Percentiles rank a stretch among this genome's conserved stretches.
Conservation (phyloP, 2,329 filamentous ascomycete species). For the Salinomyces thailandicus region DNA sequence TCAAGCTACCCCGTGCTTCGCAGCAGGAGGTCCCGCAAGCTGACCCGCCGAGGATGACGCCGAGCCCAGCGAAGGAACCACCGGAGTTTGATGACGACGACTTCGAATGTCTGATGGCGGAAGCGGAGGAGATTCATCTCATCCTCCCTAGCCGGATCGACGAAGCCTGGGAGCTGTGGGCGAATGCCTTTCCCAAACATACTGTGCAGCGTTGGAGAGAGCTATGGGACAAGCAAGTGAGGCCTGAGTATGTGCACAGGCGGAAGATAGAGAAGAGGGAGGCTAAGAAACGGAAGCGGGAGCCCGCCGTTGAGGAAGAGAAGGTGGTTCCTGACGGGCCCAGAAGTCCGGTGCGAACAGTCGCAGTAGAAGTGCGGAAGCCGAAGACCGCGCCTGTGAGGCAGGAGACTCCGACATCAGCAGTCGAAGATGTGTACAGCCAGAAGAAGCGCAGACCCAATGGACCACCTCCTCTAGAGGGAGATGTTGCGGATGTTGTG, state of each 20-base stretch:
- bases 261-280: constrained; percentile 3
- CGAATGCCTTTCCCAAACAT: constrained; percentile 10
- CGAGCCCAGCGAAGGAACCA: background rate
- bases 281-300: background rate
- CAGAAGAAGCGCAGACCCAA: constrained; percentile 1
- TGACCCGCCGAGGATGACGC: constrained; percentile 3
- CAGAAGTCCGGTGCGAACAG: no score
- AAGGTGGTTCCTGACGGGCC: no score
- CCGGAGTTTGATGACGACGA: constrained; percentile 7
- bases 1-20: constrained; percentile 1
- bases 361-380: no score
- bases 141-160: constrained; percentile 11
- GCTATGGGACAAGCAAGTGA: constrained; percentile 18
- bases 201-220: constrained; percentile 18
- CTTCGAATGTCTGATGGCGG: constrained; percentile 9
- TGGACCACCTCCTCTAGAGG: background rate
- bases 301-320: no score
- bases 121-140: constrained; percentile 16
- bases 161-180: constrained; percentile 19
- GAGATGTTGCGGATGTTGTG: background rate
- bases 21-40: background rate
- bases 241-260: constrained; percentile 11
- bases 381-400: background rate
- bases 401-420: background rate
- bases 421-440: background rate